Percentiles rank a stretch among this genome's conserved stretches.
phyloP scores from a whole-genome alignment of 1,284 basidiomycete species.

The Microbotryum saponariae region DNA sequence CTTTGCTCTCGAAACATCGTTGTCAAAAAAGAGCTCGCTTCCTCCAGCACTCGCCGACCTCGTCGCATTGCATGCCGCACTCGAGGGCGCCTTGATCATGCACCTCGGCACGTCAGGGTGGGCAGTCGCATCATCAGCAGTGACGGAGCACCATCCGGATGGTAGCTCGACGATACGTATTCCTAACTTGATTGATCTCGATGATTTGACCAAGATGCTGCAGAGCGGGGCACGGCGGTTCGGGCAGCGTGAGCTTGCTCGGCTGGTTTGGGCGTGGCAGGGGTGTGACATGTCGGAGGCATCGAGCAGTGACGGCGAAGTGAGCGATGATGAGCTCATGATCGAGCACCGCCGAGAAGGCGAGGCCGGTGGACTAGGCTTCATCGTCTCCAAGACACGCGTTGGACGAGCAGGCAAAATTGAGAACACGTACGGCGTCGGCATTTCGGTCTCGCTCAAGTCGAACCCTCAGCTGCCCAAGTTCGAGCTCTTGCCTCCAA shows the following conservation, averaged over 20 bases:
- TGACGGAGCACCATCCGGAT: neutral
- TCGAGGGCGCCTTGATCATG: slow-evolving; percentile 26
- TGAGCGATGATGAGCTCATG: neutral
- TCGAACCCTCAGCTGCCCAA: slow-evolving; percentile 29
- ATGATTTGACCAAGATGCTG: slow-evolving; percentile 19
- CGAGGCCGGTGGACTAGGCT: slow-evolving; percentile 27
- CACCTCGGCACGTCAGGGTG: slow-evolving; percentile 27
- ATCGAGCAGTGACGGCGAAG: neutral
- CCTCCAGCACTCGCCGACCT: slow-evolving; percentile 19
- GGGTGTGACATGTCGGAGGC: slow-evolving; percentile 10
- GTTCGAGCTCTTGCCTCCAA: slow-evolving; percentile 19
- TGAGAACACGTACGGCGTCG: slow-evolving; percentile 18
- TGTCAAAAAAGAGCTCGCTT: neutral
- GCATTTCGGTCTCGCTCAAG: slow-evolving; percentile 22
- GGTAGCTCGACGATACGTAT: slow-evolving; percentile 16
- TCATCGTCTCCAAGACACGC: slow-evolving; percentile 24
- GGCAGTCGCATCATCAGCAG: slow-evolving; percentile 16
- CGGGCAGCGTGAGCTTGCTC: slow-evolving; percentile 15
- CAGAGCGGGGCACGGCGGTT: slow-evolving; percentile 15
- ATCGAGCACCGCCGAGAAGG: slow-evolving; percentile 1
- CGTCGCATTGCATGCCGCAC: slow-evolving; percentile 20
- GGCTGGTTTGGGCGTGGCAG: slow-evolving; percentile 28
- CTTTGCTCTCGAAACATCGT: neutral
- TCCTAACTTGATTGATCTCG: slow-evolving; percentile 26
- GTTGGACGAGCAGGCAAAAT: slow-evolving; percentile 8